phyloP scores from a whole-genome alignment of 352 stramenopile genomes.

The Phytopythium helicoides region DNA sequence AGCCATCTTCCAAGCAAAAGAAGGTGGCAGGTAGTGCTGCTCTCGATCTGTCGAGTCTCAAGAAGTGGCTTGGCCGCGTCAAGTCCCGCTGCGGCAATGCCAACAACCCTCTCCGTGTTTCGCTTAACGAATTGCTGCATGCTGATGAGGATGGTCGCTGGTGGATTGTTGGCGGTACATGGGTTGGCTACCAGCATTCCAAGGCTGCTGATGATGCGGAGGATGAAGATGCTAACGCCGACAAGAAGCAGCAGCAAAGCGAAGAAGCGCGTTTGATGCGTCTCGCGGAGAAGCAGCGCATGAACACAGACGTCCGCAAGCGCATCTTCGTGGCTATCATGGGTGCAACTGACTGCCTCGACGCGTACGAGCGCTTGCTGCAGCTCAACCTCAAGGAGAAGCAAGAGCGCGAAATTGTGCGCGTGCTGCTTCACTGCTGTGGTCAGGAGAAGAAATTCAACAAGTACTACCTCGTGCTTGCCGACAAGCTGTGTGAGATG shows the following conservation, averaged over 20 bases:
- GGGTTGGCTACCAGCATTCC: slow-evolving; percentile 75
- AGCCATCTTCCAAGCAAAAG: slow-evolving; percentile 88
- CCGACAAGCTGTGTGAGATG: slow-evolving; percentile 92
- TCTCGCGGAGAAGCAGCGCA: slow-evolving; percentile 94
- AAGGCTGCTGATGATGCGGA: slow-evolving; percentile 11
- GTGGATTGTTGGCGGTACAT: slow-evolving; percentile 96
- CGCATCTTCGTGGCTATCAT: slow-evolving; percentile 98
- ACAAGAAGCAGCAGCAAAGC: slow-evolving; percentile 15
- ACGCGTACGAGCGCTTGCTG: slow-evolving; percentile 95
- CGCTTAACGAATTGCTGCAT: slow-evolving; percentile 69
- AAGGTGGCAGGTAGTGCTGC: slow-evolving; percentile 46
- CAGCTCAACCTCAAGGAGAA: slow-evolving; percentile 89
- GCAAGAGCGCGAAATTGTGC: slow-evolving; percentile 92
- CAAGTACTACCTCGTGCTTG: slow-evolving; percentile 94
- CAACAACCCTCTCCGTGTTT: slow-evolving; percentile 73
- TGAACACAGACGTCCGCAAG: slow-evolving; percentile 96
- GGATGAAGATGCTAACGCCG: slow-evolving; percentile 16
- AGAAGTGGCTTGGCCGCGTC: slow-evolving; percentile 94
- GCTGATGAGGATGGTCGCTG: slow-evolving; percentile 91
- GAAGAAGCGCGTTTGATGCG: slow-evolving; percentile 80
- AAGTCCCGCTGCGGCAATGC: slow-evolving; percentile 86
- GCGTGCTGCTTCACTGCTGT: slow-evolving; percentile 94
- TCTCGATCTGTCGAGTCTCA: slow-evolving; percentile 79
- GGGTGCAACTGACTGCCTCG: slow-evolving; percentile 92
- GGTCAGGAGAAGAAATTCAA: slow-evolving; percentile 91